Base-by-base conservation (phyloP, 2,329 filamentous ascomycete species). In the Ophiostoma tasmaniense region DNA sequence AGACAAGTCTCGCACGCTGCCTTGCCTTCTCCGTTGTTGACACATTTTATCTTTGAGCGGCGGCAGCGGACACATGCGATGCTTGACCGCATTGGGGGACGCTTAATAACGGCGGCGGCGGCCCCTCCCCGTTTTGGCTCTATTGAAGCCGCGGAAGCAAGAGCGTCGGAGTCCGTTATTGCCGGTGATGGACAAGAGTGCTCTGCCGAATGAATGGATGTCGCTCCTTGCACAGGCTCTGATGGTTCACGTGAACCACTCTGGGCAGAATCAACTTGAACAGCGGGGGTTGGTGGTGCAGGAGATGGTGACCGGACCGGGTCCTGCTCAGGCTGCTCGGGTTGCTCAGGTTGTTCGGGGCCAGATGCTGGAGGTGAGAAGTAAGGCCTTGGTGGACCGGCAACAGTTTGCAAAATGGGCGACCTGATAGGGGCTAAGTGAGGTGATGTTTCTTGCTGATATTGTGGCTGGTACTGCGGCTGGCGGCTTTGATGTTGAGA, bases 1-100 rank as follows among this genome's bases (percentile, higher is more conserved):
- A 89, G 85, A 76, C 92, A 96, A 14, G 88, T 87, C 71, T 90
- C 87, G 80, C 92, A 96, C 20, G 86, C 87, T 20, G 87, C 88
- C 45, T 67, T 50, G 71, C 85, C 85, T 69, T 89, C 85, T 71
- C 90, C 90, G 73, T 86, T 85, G 79, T 95, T 95, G 77, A 92
- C 87, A 80, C 92, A 96, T 79, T 94, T 94, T 76, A 94, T 91
- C 79, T 95, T 96, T 76, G 90, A 92, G 74, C 87, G 87, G 70
- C 91, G 85, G 76, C 91, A 94, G 72, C 87, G 84, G 71, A 86
- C 82, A 78, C 91, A 95, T 65, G 91, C 91, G 76, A 94, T 92
- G 75, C 89, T 91, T 64, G 90, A 92, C 73, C 91, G 85, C 85
- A 92, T 90, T 42, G 82, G 82, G 14, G 80, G 77, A 69, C 81